These are phyloP conservation scores for Madurella fahalii DNA, from an alignment of 2,329 filamentous ascomycete species.

Conservation along the genomic window DNA sequence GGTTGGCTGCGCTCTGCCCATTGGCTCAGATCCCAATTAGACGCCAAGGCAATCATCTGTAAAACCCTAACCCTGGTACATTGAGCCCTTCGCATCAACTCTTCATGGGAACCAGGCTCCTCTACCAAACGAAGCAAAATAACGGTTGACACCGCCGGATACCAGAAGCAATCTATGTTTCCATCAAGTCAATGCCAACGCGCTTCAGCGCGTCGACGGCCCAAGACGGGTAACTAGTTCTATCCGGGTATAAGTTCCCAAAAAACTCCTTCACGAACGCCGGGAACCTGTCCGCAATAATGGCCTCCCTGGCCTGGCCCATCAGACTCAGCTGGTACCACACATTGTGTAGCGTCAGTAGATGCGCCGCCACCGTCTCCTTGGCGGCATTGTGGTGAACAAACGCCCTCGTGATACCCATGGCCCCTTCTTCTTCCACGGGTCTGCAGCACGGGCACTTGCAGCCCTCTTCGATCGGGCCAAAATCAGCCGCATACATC, in stretches of 20 bases:
- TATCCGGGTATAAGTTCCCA: slow-evolving; percentile 62
- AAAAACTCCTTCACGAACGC: slow-evolving; percentile 78
- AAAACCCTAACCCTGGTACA: slow-evolving; percentile 18
- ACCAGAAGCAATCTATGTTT: slow-evolving; percentile 19
- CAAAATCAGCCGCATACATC: slow-evolving; percentile 72
- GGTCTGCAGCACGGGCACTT: slow-evolving; percentile 72
- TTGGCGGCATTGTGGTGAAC: slow-evolving; percentile 89
- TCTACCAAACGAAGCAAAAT: too few relatives aligned
- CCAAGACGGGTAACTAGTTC: slow-evolving; percentile 72
- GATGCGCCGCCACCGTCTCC: slow-evolving; percentile 83
- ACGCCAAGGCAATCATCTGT: neutral
- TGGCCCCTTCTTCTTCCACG: slow-evolving; percentile 56
- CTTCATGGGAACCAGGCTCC: too few relatives aligned
- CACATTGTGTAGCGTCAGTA: slow-evolving; percentile 92
- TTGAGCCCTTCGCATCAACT: too few relatives aligned
- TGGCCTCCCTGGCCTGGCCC: slow-evolving; percentile 67
- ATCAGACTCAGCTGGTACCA: slow-evolving; percentile 88
- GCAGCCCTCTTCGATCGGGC: slow-evolving; percentile 78
- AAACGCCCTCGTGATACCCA: slow-evolving; percentile 83
- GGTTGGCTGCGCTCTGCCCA: neutral
- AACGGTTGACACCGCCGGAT: too few relatives aligned
- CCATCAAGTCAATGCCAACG: slow-evolving; percentile 74
- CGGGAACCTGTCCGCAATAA: slow-evolving; percentile 77
- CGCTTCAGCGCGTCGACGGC: slow-evolving; percentile 71
- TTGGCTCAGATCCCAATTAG: neutral